Evolutionary conservation across 169 alveolate species (phyloP).

Genomic region (Eimeria brunetti): DNA sequence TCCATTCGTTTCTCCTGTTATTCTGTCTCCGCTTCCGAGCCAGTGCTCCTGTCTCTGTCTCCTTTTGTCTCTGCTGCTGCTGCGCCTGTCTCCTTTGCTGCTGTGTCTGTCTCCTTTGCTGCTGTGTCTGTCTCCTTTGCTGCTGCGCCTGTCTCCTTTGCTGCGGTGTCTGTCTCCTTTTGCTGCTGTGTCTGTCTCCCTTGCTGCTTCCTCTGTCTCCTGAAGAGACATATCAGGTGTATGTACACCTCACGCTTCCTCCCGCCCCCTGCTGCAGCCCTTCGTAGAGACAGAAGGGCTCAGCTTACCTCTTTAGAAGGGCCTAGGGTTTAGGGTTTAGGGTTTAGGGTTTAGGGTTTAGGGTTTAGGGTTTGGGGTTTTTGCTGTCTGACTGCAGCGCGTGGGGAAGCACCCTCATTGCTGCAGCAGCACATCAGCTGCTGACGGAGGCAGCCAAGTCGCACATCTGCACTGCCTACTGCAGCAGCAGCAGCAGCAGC

Average conservation of each 20-base stretch:
- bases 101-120: not conserved
- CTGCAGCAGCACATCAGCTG: slow-evolving; percentile 62
- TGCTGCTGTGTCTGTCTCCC: not conserved
- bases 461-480: slow-evolving; percentile 43
- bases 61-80: too few relatives aligned
- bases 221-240: not conserved
- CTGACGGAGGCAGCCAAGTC: slow-evolving; percentile 17
- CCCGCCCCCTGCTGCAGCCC: too few relatives aligned
- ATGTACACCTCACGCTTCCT: not conserved
- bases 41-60: not conserved
- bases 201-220: not conserved
- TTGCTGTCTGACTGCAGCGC: slow-evolving; percentile 14
- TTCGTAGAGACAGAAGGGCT: not conserved
- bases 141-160: not conserved
- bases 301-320: not conserved
- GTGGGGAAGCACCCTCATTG: not conserved
- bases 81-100: too few relatives aligned
- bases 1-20: not conserved
- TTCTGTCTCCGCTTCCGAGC: too few relatives aligned
- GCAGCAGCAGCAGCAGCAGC: slow-evolving; percentile 50
- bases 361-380: slow-evolving; percentile 34
- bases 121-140: too few relatives aligned
- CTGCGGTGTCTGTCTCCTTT: not conserved
- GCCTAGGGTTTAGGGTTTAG: slow-evolving; percentile 5
- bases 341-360: slow-evolving; percentile 44